Base-by-base conservation (phyloP, 768 basidiomycete genomes). In the Naematelia encephala region DNA sequence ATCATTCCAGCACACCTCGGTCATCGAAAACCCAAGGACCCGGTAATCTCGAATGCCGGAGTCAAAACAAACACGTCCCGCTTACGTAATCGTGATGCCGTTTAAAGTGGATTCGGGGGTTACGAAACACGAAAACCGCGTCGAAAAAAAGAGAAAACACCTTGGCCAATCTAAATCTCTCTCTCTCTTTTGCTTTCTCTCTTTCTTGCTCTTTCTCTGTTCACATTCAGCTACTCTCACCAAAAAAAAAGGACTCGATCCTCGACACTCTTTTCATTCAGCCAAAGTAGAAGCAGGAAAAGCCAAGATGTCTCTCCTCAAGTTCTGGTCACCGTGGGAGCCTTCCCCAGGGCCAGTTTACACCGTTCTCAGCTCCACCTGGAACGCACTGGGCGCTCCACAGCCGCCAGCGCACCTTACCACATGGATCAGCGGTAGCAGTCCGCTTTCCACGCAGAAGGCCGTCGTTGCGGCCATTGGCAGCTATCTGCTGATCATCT, bases 401-500 rank as follows among this genome's bases (percentile, higher is more conserved):
- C 56, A 63, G n/a, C 69, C 66, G 14, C 73, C 80, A 83, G 48
- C 82, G 79, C 62, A 80, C 62, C 76, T 81, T 50, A 76, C 74
- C 50, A 80, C 79, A 49, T 93, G 88, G 82, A 82, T 89, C 63
- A 81, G 81, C 26, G 90, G 89, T 50, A 77, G 81, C 65, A 88
- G 90, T 0, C 92, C 92, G 12, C 77, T 97, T 56, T 90, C 89
- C 27, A 94, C 91, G 2, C 68, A 78, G 47, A 82, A 84, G 59
- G 82, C 82, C 64, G 94, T 98, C 55, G 74, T 84, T 28, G 79
- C 83, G 27, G 80, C 87, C 13, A 83, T 99, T 62, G 83, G 78
- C 27, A 82, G 83, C 57, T 99, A 99, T 82, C 85, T 99, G 67
- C 86, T 84, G 78, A 80, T 87, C 80, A 86, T 99, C 73, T 98